Conservation (phyloP, 1,139 yeast genomes). For the Saccharomyces hybrid region DNA sequence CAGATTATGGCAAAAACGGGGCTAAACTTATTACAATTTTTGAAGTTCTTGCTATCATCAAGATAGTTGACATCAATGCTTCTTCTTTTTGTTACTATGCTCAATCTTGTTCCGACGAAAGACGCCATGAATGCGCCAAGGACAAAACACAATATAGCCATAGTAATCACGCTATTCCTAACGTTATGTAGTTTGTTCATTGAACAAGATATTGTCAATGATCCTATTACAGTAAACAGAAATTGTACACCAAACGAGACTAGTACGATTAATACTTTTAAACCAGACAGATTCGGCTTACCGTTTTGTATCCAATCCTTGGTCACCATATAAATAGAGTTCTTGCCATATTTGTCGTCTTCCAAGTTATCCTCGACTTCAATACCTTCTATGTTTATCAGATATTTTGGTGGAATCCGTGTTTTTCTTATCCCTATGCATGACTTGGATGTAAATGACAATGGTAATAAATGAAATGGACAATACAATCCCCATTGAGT, state of each 20-base stretch:
- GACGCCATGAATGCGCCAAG: conserved; percentile 71
- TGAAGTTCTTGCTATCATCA: conserved; percentile 4
- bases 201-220: conserved; percentile 50
- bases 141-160: conserved; percentile 54
- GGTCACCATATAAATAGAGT: conserved; percentile 11
- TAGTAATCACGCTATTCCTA: conserved; percentile 58
- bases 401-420: background rate
- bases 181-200: conserved; percentile 52
- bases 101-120: conserved; percentile 46
- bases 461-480: conserved; percentile 19
- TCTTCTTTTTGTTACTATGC: conserved; percentile 22
- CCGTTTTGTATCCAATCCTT: conserved; percentile 17
- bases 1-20: conserved; percentile 40
- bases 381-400: conserved; percentile 2
- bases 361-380: conserved; percentile 1
- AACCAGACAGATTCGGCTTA: conserved; percentile 8
- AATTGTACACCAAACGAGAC: conserved; percentile 71
- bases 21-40: conserved; percentile 4
- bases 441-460: conserved; percentile 12
- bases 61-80: conserved; percentile 29
- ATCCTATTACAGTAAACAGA: conserved; percentile 55
- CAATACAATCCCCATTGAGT: conserved; percentile 20
- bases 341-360: conserved; percentile 10
- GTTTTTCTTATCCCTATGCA: conserved; percentile 6
- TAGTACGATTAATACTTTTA: conserved; percentile 40